Conservation (phyloP, 306 rosid genomes). For the Cucurbita argyrosperma region DNA sequence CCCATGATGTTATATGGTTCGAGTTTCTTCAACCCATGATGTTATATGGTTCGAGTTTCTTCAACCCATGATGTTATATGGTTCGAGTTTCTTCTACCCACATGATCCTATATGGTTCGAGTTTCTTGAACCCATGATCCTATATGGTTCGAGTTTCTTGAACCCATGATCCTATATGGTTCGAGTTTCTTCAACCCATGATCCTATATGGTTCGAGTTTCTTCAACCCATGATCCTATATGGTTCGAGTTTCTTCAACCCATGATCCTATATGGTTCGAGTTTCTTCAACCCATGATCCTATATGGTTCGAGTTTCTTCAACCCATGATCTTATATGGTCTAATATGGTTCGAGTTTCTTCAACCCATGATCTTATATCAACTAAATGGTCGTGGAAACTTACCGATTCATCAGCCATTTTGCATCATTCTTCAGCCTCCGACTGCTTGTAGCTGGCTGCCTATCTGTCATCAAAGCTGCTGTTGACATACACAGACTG, state of each 20-base stretch:
- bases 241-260: conserved; percentile 83
- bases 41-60: too few relatives aligned
- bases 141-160: conserved; percentile 56
- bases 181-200: conserved; percentile 84
- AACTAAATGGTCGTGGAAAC: background rate
- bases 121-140: conserved; percentile 54
- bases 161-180: conserved; percentile 49
- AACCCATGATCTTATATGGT: conserved; percentile 38
- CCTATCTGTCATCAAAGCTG: background rate
- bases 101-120: too few relatives aligned
- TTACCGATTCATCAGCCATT: background rate
- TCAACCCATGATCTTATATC: background rate
- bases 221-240: conserved; percentile 57
- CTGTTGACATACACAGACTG: background rate
- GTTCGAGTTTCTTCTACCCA: conserved; percentile 22
- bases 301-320: conserved; percentile 58
- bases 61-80: background rate
- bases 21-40: too few relatives aligned
- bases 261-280: conserved; percentile 45
- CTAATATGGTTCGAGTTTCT: conserved; percentile 21
- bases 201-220: conserved; percentile 40
- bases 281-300: conserved; percentile 71
- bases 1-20: too few relatives aligned
- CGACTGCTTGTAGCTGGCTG: background rate
- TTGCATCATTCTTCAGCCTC: background rate